Conservation (phyloP, 345 rosid genomes). For the Eucalyptus caleyi region DNA sequence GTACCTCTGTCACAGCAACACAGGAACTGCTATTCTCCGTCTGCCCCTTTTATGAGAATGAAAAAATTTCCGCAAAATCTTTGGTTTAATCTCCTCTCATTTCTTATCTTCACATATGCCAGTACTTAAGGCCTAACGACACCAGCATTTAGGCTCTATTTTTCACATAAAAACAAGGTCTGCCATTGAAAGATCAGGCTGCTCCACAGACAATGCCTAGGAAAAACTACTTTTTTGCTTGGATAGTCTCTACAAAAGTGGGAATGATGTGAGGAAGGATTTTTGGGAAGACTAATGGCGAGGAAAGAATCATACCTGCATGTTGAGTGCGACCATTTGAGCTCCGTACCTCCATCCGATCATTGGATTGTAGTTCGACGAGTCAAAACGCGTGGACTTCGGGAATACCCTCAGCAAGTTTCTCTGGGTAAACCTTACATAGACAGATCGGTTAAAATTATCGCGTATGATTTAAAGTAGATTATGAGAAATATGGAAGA, state of each 20-base stretch:
- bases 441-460: constrained; percentile 1
- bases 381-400: constrained; percentile 61
- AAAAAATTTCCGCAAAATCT: neutral
- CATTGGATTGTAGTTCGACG: constrained; percentile 81
- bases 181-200: neutral
- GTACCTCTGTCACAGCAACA: neutral
- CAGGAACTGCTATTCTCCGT: neutral
- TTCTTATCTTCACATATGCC: neutral
- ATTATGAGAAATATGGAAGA: neutral
- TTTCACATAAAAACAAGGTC: neutral
- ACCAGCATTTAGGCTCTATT: neutral
- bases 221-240: neutral
- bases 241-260: neutral
- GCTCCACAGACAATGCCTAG: neutral
- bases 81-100: neutral
- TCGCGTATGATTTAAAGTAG: neutral
- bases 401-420: constrained; percentile 59
- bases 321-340: constrained; percentile 97
- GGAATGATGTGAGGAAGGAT: neutral
- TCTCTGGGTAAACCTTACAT: constrained; percentile 45
- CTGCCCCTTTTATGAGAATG: neutral
- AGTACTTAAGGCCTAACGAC: neutral
- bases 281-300: neutral
- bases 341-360: constrained; percentile 94
- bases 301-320: constrained; percentile 48